Evolutionary conservation across 441 rosid species (phyloP), one percentile per base, ranked within the genome.

Genomic region (Populus hybrid): DNA sequence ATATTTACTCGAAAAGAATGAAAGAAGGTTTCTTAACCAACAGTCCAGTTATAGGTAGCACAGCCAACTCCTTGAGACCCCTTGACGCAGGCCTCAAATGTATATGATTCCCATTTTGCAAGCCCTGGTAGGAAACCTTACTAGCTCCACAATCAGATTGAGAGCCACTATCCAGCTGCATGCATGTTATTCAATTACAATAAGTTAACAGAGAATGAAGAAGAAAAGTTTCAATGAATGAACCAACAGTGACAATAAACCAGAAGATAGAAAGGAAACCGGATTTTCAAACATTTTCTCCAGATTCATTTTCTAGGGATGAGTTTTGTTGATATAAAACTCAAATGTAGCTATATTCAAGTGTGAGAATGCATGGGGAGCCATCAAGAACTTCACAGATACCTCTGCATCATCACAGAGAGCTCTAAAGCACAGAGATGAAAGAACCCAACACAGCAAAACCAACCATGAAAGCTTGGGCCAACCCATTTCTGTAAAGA

Each of bases 141-240:
- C 83, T 77, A 74, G 59, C 73, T 74, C 85, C 87, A 79, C 98
- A 94, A 72, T 90, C 88, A 73, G 91, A 84, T 79, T 86, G 77
- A 67, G 70, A 57, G 7, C 84, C 90, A 81, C 81, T 75, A 90
- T 95, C 97, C 82, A 94, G 86, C 98, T 95, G 90, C 90, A 80
- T 72, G 69, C 75, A 79, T 40, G 68, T 40, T 36, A 68, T 35
- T 50, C 59, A 50, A 20, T 50, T 50, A 50, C 59, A 50, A 50
- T 40, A 11, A 40, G 28, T 36, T 21, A 35, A 21, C 5, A 54
- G 12, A 3, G 12, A 34, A 36, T 46, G n/a, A 14, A 30, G 38
- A 14, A 2, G n/a, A 10, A 10, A n/a, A 77, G 59, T 5, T 36
- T 50, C 59, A 16, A 50, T 50, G n/a, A 16, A 50, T 50, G 59